Base-by-base conservation (phyloP, 768 basidiomycete species). In the Tylopilus intermedius region DNA sequence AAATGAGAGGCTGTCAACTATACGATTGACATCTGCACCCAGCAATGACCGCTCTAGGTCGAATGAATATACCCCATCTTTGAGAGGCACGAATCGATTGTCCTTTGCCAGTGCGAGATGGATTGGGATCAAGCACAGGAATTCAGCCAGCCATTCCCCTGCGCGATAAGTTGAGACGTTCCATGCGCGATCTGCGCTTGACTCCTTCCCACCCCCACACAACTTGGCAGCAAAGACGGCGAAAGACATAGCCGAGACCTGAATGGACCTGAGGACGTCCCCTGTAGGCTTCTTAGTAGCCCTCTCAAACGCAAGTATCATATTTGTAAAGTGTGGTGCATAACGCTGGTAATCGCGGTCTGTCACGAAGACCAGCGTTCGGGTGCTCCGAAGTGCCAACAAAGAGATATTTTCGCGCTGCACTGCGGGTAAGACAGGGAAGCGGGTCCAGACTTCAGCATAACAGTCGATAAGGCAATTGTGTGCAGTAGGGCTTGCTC, bases 61-160 rank as follows among this genome's bases (percentile, higher is more conserved):
- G 0, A 73, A 54, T 0, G 80, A 81, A 35, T 66, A 72, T 0
- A 82, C 72, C 0, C 79, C 79, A 58, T 83, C 80, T 48, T 81
- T 82, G 15, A 83, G 65, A 0, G 82, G 83, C 4, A 84, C 55
- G 51, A 84, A 83, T 0, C 78, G 69, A 56, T 84, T 84, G 43
- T 83, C 81, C 14, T 72, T 71, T 3, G 80, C 78, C 15, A 84
- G 60, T 0, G 81, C 82, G 22, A 84, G 73, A 26, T 84, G 83
- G 35, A 84, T 82, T 0, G 83, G 82, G 45, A 84, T 82, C 26
- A 84, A 67, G 50, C 81, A 84, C 1, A 84, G 53, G 4, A 83
- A 60, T n/a, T 81, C 77, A 0, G 79, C 79, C 0, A 85, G 59
- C 82, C 82, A 85, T 62, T 84, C 80, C 27, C 83, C 83, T 0